Evolutionary conservation across 345 rosid species (phyloP).

Genomic region (Eucalyptus regnans): DNA sequence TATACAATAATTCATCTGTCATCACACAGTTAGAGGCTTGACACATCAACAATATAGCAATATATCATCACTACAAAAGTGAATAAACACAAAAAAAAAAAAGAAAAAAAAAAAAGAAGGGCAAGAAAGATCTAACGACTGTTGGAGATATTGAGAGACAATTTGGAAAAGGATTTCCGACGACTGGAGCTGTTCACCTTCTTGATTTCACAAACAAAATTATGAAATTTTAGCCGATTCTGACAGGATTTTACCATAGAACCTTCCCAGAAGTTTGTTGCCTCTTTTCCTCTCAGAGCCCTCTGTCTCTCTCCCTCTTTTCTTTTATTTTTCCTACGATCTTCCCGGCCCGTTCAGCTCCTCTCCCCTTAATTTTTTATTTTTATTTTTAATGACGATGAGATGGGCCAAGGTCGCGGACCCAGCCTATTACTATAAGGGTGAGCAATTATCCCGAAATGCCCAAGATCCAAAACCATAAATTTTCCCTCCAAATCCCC

Average conservation of each 20-base stretch:
- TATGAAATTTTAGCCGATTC: background rate
- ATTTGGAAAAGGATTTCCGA: background rate
- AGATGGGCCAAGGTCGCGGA: background rate
- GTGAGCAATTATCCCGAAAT: background rate
- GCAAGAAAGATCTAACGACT: background rate
- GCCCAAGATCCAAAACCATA: background rate
- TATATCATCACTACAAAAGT: background rate
- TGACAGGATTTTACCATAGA: background rate
- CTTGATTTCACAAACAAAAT: background rate
- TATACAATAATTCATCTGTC: background rate
- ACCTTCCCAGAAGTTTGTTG: background rate
- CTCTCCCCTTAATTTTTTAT: background rate
- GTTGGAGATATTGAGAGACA: background rate
- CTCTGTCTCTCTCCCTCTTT: background rate
- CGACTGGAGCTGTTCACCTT: background rate
- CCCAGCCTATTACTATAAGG: background rate
- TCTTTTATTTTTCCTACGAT: background rate
- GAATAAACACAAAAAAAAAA: background rate
- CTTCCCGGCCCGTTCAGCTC: background rate
- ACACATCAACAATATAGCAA: background rate
- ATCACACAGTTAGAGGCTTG: background rate
- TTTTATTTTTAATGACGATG: background rate
- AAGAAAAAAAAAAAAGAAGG: too few species aligned
- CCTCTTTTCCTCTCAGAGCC: background rate
- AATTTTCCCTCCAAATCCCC: background rate